Conservation (phyloP, 2,329 filamentous ascomycete genomes). For the Biscogniauxia sp. region DNA sequence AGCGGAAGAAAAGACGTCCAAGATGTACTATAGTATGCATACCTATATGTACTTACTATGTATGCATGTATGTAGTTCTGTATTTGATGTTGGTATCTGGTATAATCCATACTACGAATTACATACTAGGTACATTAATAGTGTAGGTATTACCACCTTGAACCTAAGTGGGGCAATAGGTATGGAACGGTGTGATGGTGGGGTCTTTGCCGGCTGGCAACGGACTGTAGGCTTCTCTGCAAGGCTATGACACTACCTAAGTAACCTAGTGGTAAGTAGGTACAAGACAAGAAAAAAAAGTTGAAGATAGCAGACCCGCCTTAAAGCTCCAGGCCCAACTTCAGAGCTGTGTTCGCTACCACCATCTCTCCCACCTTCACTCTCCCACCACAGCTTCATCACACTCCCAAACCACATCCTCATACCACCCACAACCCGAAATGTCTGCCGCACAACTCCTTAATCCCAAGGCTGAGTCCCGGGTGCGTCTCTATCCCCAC, state of each 20-base stretch:
- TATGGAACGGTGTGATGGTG: too few species aligned
- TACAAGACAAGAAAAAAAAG: conserved; percentile 20
- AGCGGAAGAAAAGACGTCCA: too few species aligned
- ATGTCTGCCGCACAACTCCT: conserved; percentile 99
- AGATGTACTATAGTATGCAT: too few species aligned
- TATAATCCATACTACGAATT: too few species aligned
- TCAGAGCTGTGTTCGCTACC: conserved; percentile 4
- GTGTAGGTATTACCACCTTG: too few species aligned
- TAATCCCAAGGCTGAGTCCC: conserved; percentile 97
- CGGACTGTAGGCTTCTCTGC: not conserved
- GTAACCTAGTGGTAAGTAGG: too few species aligned
- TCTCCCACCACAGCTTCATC: conserved; percentile 5
- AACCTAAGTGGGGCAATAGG: not conserved
- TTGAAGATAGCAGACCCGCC: conserved; percentile 18
- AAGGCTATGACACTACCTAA: too few species aligned
- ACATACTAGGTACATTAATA: too few species aligned
- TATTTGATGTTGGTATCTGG: too few species aligned
- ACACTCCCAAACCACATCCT: conserved; percentile 2
- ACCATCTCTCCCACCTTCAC: not conserved
- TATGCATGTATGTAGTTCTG: too few species aligned
- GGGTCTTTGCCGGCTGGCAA: not conserved
- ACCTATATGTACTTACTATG: too few species aligned
- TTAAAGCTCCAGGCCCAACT: conserved; percentile 14
- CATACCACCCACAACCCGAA: conserved; percentile 1
- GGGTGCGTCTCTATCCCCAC: conserved; percentile 50